Base-by-base conservation (phyloP, 176 grass and related monocot genomes). In the Bolboschoenus planiculmis region DNA sequence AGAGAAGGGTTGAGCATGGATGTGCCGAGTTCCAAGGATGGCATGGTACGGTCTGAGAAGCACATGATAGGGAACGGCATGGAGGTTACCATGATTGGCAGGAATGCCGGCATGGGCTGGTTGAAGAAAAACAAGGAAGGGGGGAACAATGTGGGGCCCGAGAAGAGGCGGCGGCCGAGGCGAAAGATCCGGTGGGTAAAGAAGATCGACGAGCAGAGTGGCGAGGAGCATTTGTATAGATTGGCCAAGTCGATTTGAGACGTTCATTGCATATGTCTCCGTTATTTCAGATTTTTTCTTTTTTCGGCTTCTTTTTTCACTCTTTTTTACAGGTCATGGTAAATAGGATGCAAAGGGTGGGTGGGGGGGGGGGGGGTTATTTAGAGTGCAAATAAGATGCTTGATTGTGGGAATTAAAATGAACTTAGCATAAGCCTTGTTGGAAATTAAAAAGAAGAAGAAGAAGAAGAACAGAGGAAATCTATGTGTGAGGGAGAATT, bases 1-100 rank as follows among this genome's bases (percentile, higher is more conserved):
- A 82, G 26, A 18, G 84, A 89, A 20, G 87, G 87, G 16, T 9
- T 89, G 42, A 42, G 62, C 8, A 35, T 83, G 15, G 75, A 74
- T 7, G 66, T 84, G 16, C 64, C 39, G 0, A 31, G 53, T 16
- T 2, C 74, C 3, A 81, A 59, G 40, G 61, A 64, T 0, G 65
- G 63, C 15, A 56, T 0, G 4, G 78, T 88, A 27, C 34, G 87
- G 6, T 85, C 87, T 2, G 62, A 85, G 83, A 89, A 83, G 78
- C 87, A 82, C 26, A 75, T 85, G 34, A 86, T 80, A 34, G 87
- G 84, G 14, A 60, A 86, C 1, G 84, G 84, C 18, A 86, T 89
- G 84, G 88, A 89, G 71, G 88, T 86, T 34, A 89, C 80, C 15
- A 73, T 86, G 84, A 84, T 86, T 3, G 87, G 84, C 10, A 83